These are phyloP conservation scores for Boletus tomentosulus DNA, from an alignment of 768 basidiomycete genomes.

Conservation along the genomic window DNA sequence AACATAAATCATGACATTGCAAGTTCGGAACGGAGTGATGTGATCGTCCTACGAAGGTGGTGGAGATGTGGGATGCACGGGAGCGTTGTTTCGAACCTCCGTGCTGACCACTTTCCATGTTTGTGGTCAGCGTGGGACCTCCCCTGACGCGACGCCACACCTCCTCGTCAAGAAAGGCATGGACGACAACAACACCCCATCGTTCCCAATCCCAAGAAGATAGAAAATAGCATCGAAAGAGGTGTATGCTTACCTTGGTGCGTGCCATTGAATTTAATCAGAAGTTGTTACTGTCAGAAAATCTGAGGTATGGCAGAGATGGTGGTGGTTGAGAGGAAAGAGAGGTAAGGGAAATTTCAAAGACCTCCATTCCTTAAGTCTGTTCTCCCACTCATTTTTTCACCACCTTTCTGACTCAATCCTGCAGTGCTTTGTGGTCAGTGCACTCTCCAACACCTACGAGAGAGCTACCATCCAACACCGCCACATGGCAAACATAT, in stretches of 20 bases:
- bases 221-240: not conserved
- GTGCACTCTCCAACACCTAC: slow-evolving; percentile 4
- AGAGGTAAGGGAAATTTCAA: slow-evolving; percentile 3
- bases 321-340: slow-evolving; percentile 18
- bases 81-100: slow-evolving; percentile 26
- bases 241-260: slow-evolving; percentile 43
- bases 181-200: slow-evolving; percentile 1
- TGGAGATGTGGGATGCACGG: slow-evolving; percentile 9
- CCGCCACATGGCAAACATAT: slow-evolving; percentile 19
- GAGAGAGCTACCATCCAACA: not conserved
- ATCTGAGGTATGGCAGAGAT: slow-evolving; percentile 9
- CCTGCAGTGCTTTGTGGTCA: slow-evolving; percentile 30
- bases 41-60: slow-evolving; percentile 8
- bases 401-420: slow-evolving; percentile 12
- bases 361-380: slow-evolving; percentile 14
- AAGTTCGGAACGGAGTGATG: slow-evolving; percentile 22
- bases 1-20: slow-evolving; percentile 24
- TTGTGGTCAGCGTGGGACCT: slow-evolving; percentile 10
- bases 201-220: not conserved
- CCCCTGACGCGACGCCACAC: slow-evolving; percentile 5
- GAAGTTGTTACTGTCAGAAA: not conserved
- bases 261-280: slow-evolving; percentile 54
- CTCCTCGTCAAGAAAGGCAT: slow-evolving; percentile 4
- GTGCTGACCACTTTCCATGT: slow-evolving; percentile 16
- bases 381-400: not conserved